phyloP scores from a whole-genome alignment of 2,329 filamentous ascomycete species.

The Claviceps sp. region DNA sequence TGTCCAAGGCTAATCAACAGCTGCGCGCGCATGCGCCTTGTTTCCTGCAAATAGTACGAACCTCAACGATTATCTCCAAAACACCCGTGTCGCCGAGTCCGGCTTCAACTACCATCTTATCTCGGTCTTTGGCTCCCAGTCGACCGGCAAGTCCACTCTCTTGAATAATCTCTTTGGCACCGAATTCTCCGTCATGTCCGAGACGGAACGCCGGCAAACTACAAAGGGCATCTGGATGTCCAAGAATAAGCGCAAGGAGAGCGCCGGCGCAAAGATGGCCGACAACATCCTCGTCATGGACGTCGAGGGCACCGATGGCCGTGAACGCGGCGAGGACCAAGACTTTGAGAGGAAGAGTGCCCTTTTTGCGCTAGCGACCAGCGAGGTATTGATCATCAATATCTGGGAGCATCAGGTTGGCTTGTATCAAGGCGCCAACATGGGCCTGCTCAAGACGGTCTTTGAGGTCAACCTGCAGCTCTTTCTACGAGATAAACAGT shows the following conservation, averaged over 20 bases:
- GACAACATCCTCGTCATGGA: slow-evolving; percentile 99
- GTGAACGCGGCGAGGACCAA: slow-evolving; percentile 93
- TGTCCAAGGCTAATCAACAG: not conserved
- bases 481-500: slow-evolving; percentile 92
- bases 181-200: slow-evolving; percentile 94
- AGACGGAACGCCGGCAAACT: slow-evolving; percentile 84
- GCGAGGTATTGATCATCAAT: slow-evolving; percentile 95
- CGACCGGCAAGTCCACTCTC: slow-evolving; percentile 93
- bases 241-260: slow-evolving; percentile 66
- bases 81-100: slow-evolving; percentile 67
- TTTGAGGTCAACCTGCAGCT: slow-evolving; percentile 97
- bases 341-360: slow-evolving; percentile 98
- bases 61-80: slow-evolving; percentile 67
- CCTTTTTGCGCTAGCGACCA: slow-evolving; percentile 90
- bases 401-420: slow-evolving; percentile 99
- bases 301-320: slow-evolving; percentile 92
- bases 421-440: slow-evolving; percentile 95
- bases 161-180: slow-evolving; percentile 94
- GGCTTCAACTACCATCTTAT: slow-evolving; percentile 99
- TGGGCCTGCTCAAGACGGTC: slow-evolving; percentile 95
- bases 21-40: slow-evolving; percentile 1
- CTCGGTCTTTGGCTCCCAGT: slow-evolving; percentile 97
- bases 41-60: slow-evolving; percentile 41
- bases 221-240: slow-evolving; percentile 99
- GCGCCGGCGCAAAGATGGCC: slow-evolving; percentile 54